Percentiles rank a stretch among this genome's conserved stretches.
phyloP scores from a whole-genome alignment of 1,284 basidiomycete species.

The Lentinula novae-zelandiae region DNA sequence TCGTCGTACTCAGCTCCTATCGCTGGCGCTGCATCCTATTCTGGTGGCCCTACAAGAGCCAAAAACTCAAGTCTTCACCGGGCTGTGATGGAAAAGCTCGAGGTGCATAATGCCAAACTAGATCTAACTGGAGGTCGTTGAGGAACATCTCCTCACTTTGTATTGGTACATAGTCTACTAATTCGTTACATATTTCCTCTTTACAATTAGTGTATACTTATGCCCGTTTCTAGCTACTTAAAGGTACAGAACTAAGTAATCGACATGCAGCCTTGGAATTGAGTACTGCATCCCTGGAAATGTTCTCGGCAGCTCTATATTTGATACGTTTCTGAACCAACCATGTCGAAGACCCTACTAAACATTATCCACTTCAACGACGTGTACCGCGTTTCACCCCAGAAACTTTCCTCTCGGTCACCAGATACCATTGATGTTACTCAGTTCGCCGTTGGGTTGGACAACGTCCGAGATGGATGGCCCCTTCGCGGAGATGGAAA shows the following conservation, averaged over 20 bases:
- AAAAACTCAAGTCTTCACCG: slow-evolving; percentile 62
- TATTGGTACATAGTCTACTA: no score
- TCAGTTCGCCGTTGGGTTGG: slow-evolving; percentile 64
- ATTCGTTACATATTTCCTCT: no score
- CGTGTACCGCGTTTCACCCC: slow-evolving; percentile 71
- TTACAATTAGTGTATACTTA: no score
- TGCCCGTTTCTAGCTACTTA: no score
- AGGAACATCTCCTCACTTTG: not conserved
- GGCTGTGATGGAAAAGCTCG: slow-evolving; percentile 69
- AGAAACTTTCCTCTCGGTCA: slow-evolving; percentile 52
- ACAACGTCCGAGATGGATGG: slow-evolving; percentile 57
- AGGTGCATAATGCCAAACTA: slow-evolving; percentile 69
- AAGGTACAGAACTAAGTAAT: no score
- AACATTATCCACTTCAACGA: slow-evolving; percentile 66
- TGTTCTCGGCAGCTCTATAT: no score
- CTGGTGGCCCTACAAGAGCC: slow-evolving; percentile 26
- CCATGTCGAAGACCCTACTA: not conserved
- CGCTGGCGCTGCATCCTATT: slow-evolving; percentile 24
- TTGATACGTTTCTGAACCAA: not conserved
- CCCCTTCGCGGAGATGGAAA: slow-evolving; percentile 41
- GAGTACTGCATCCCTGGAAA: no score
- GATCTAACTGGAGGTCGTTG: slow-evolving; percentile 20
- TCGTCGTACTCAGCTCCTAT: slow-evolving; percentile 9
- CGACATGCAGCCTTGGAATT: no score
- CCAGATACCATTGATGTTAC: slow-evolving; percentile 71